Conservation (phyloP, 1,284 basidiomycete species). For the Cutaneotrichosporon sp. region DNA sequence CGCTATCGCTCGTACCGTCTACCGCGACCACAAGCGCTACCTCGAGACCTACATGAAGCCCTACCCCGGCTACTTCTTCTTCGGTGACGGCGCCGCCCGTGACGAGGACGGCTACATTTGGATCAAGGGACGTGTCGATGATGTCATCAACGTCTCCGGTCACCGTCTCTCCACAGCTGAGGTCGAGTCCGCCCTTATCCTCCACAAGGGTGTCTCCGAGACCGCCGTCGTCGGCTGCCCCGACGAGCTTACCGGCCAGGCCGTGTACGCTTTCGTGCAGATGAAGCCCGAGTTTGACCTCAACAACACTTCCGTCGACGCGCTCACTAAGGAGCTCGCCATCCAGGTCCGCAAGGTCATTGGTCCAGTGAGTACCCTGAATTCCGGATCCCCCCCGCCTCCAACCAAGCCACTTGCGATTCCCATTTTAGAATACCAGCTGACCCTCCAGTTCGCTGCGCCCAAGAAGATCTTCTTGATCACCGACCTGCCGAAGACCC, state of each 20-base stretch:
- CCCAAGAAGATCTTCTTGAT: conserved; percentile 81
- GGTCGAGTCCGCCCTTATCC: conserved; percentile 91
- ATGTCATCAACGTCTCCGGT: conserved; percentile 68
- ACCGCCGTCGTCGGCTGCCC: conserved; percentile 86
- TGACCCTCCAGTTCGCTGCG: conserved; percentile 86
- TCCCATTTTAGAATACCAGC: no score
- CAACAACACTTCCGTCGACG: conserved; percentile 63
- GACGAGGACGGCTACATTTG: conserved; percentile 96
- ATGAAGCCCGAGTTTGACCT: conserved; percentile 71
- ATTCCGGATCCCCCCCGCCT: no score
- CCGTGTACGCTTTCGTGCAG: conserved; percentile 72
- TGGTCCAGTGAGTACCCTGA: no score
- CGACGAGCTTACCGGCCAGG: conserved; percentile 72
- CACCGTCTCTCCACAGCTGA: conserved; percentile 96
- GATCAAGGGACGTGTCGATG: conserved; percentile 95
- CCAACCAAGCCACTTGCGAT: no score
- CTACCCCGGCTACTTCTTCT: conserved; percentile 66
- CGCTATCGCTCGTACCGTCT: conserved; percentile 91
- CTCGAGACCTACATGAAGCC: conserved; percentile 88
- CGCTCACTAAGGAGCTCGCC: conserved; percentile 78
- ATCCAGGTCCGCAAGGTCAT: conserved; percentile 95
- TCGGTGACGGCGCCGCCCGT: conserved; percentile 90
- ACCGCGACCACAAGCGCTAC: conserved; percentile 83
- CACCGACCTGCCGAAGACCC: conserved; percentile 86
- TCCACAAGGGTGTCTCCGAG: conserved; percentile 92